These are phyloP conservation scores for Ehretia macrophylla DNA, from an alignment of 257 asterid genomes.

Conservation along the genomic window DNA sequence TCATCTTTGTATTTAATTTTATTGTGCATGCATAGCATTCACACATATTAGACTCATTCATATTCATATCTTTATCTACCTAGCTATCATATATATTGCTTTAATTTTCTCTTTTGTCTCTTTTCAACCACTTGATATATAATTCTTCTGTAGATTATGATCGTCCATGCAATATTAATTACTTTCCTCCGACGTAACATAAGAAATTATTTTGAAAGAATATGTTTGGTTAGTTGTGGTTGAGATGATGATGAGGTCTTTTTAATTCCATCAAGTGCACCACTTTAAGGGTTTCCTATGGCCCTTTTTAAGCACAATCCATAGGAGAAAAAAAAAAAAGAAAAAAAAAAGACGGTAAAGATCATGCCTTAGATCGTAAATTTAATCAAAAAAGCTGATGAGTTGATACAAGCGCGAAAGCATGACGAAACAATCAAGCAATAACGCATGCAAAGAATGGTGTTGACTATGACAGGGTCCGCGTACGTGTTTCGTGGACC, in stretches of 20 bases:
- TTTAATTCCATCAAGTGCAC: constrained; percentile 41
- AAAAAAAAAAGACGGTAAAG: not conserved
- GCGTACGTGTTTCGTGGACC: constrained; percentile 14
- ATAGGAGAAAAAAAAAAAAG: constrained; percentile 20
- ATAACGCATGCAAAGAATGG: constrained; percentile 19
- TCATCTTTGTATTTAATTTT: too few species aligned
- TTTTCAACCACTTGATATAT: not conserved
- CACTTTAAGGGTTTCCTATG: constrained; percentile 34
- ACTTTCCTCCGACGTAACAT: too few species aligned
- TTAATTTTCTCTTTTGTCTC: not conserved
- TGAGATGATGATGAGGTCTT: constrained; percentile 11
- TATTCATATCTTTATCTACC: not conserved
- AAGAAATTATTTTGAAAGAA: constrained; percentile 6
- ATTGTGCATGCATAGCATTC: too few species aligned
- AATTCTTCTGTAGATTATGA: too few species aligned
- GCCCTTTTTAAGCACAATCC: constrained; percentile 16
- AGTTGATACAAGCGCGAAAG: constrained; percentile 68
- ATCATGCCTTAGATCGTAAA: too few species aligned
- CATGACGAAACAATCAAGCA: constrained; percentile 53
- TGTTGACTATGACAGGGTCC: constrained; percentile 14
- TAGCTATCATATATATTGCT: not conserved
- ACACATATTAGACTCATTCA: not conserved
- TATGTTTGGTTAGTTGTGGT: constrained; percentile 6
- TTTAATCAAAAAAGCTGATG: not conserved
- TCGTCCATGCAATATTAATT: too few species aligned